Conservation (phyloP, 352 stramenopile genomes). For the Phytophthora meadii region DNA sequence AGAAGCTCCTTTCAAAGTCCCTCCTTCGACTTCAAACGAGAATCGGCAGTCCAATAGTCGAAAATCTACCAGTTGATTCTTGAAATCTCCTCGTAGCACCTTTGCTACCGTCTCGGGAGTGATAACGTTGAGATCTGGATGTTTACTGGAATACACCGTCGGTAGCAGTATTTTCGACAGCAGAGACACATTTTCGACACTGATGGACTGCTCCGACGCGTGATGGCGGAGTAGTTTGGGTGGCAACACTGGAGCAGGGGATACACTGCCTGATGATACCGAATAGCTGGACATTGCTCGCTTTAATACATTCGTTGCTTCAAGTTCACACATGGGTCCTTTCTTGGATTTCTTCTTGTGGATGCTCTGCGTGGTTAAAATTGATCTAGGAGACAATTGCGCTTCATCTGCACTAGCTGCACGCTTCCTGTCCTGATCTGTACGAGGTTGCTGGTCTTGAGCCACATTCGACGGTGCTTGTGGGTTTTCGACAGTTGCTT, state of each 20-base stretch:
- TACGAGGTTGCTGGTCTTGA: neutral
- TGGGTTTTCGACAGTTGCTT: neutral
- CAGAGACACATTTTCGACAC: slow-evolving; percentile 1
- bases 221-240: slow-evolving; percentile 16
- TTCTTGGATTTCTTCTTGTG: slow-evolving; percentile 45
- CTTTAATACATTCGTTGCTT: slow-evolving; percentile 15
- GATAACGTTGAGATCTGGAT: slow-evolving; percentile 72
- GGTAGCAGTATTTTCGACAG: slow-evolving; percentile 42
- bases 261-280: slow-evolving; percentile 2
- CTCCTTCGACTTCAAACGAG: slow-evolving; percentile 56
- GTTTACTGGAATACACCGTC: slow-evolving; percentile 54
- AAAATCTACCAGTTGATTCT: slow-evolving; percentile 35
- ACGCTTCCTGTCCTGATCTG: slow-evolving; percentile 26
- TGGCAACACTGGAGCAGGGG: neutral
- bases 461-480: slow-evolving; percentile 7
- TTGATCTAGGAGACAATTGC: slow-evolving; percentile 12
- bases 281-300: slow-evolving; percentile 26
- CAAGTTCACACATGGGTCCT: slow-evolving; percentile 3
- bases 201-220: slow-evolving; percentile 20
- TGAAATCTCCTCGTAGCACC: slow-evolving; percentile 49
- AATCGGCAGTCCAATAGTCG: slow-evolving; percentile 70
- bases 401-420: slow-evolving; percentile 1
- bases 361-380: slow-evolving; percentile 5
- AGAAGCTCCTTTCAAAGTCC: slow-evolving; percentile 44
- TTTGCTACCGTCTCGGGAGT: slow-evolving; percentile 50